Percentiles rank a stretch among this genome's conserved stretches.
Conservation (phyloP, 2,329 filamentous ascomycete genomes). For the Cercospora sp. region DNA sequence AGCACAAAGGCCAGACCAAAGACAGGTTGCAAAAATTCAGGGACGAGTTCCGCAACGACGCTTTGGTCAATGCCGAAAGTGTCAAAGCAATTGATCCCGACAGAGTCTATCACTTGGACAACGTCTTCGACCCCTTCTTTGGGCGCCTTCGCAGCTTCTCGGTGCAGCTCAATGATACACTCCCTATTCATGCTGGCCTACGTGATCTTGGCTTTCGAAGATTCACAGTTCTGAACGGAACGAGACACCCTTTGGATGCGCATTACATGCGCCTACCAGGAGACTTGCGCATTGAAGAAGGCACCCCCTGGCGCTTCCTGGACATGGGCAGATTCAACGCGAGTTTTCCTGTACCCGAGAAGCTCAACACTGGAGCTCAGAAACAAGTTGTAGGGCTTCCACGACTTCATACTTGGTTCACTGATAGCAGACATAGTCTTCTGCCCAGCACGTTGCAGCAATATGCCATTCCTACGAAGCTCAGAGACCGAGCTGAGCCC, state of each 20-base stretch:
- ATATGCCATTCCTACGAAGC: neutral
- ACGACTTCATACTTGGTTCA: neutral
- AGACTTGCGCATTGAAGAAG: neutral
- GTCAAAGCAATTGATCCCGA: neutral
- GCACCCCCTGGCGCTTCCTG: neutral
- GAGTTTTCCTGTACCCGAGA: neutral
- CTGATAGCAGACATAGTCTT: neutral
- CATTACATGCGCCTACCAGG: neutral
- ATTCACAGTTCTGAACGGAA: neutral
- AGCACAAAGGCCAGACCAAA: neutral
- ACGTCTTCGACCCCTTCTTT: neutral
- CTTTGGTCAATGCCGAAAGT: neutral
- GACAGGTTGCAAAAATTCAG: neutral
- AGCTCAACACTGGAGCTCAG: neutral
- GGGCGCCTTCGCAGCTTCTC: neutral
- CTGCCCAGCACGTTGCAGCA: neutral
- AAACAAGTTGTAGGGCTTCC: neutral
- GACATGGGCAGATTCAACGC: neutral
- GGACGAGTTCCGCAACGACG: neutral
- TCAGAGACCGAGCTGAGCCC: neutral
- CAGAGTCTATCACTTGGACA: neutral
- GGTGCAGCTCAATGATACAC: neutral
- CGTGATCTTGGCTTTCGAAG: neutral
- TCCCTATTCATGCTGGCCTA: neutral
- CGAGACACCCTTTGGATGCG: neutral